Evolutionary conservation across 192 early-diverging fungal genomes (phyloP), one percentile per base, ranked within the genome.

Genomic region (Backusella tarrabulga): DNA sequence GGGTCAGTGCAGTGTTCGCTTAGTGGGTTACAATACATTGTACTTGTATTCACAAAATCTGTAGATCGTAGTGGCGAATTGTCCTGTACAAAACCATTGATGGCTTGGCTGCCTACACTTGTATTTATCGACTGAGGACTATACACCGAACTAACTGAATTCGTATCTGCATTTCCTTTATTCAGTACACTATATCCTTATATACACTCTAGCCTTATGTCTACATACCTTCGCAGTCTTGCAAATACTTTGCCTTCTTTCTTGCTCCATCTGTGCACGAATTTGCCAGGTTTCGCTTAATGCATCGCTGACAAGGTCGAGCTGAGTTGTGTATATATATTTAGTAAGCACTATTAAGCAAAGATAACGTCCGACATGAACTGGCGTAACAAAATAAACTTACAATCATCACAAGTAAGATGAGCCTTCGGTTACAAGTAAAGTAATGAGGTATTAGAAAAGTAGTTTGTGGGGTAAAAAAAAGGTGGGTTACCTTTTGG

Each of bases 231-330:
- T 88, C 87, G n/a, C 83, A 83, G 67, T 95, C 95, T 76, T 92
- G 87, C 70, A 98, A 85, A 75, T 98, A 98, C 82, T 98, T 98
- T 52, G 97, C 96, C 81, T 93, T 95, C 81, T 97, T 98, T 72
- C 97, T 88, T 56, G 86, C 83, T 29, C 97, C 97, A 78, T 98
- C 97, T 3, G 91, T 88, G 79, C 97, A 97, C 0, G 92, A 90
- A 34, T 77, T 81, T 4, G 85, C 91, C 26, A 95, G 75, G 34
- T 93, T 94, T 40, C 92, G 84, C 84, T 96, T 97, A 35, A 94
- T 87, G 77, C 97, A 98, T 8, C 96, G 92, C 46, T 87, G 87
- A 80, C 97, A 98, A 36, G 97, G 97, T 34, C 97, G 92, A 34
- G 87, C 88, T 90, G 84, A 34, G 52, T 46, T 19, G 38, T 40